Evolutionary conservation across 2,329 filamentous ascomycete genomes (phyloP).

Genomic region (Exophiala bonariae): DNA sequence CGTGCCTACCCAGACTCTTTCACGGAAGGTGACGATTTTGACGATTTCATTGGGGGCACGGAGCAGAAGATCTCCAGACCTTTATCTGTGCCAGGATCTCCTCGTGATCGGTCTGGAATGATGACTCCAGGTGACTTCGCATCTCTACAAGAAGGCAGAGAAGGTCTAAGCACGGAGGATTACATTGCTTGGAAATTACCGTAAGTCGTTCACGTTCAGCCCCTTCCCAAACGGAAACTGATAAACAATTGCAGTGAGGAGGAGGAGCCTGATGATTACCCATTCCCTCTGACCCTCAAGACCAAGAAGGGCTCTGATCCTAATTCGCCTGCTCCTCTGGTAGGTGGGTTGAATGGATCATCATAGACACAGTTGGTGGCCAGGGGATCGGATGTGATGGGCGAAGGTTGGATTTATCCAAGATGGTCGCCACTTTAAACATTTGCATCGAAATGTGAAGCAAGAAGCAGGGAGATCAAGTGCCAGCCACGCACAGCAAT

Average conservation of each 20-base stretch:
- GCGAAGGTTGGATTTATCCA: conserved; percentile 12
- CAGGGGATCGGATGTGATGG: neutral
- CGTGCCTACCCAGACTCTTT: conserved; percentile 91
- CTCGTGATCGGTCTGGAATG: conserved; percentile 87
- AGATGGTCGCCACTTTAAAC: too few species aligned
- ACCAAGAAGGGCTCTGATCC: conserved; percentile 42
- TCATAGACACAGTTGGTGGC: neutral
- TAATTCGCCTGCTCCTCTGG: conserved; percentile 29
- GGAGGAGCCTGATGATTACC: conserved; percentile 81
- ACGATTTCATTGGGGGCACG: conserved; percentile 86
- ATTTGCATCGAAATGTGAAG: too few species aligned
- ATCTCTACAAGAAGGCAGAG: conserved; percentile 88
- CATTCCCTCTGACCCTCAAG: conserved; percentile 68
- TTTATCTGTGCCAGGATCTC: conserved; percentile 90
- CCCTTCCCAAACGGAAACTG: neutral
- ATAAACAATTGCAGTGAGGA: conserved; percentile 65
- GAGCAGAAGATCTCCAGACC: conserved; percentile 95
- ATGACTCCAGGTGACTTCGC: conserved; percentile 99
- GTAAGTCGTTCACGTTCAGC: conserved; percentile 60
- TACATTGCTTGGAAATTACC: conserved; percentile 98
- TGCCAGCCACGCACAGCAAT: too few species aligned
- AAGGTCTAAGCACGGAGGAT: conserved; percentile 92
- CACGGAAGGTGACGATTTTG: conserved; percentile 71
- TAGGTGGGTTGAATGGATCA: conserved; percentile 21
- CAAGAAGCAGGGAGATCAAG: neutral